Conservation (phyloP, 2,329 filamentous ascomycete species). For the Cytospora piceicola region DNA sequence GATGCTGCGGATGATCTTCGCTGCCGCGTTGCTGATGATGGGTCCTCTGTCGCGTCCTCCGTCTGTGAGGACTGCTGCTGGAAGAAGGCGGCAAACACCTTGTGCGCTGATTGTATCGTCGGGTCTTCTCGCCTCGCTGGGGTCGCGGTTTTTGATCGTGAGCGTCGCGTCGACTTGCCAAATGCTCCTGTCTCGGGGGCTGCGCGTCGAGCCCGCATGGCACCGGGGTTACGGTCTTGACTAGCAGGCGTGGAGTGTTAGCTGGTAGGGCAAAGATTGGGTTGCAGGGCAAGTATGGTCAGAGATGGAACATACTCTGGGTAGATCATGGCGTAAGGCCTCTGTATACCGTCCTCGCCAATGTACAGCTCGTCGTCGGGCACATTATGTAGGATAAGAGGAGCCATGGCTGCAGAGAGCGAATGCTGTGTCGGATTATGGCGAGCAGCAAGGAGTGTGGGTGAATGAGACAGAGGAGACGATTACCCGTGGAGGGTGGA, state of each 20-base stretch:
- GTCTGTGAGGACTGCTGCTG: slow-evolving; percentile 52
- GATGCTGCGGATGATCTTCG: slow-evolving; percentile 30
- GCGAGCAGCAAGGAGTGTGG: not conserved
- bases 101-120: slow-evolving; percentile 64
- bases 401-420: slow-evolving; percentile 53
- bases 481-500: not conserved
- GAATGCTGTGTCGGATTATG: not conserved
- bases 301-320: slow-evolving; percentile 53
- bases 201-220: slow-evolving; percentile 54
- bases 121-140: slow-evolving; percentile 64
- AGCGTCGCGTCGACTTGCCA: slow-evolving; percentile 67
- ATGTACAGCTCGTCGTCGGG: slow-evolving; percentile 70
- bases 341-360: slow-evolving; percentile 66
- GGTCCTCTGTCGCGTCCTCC: slow-evolving; percentile 37
- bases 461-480: not conserved
- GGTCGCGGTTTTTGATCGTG: slow-evolving; percentile 64
- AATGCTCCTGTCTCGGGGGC: slow-evolving; percentile 67
- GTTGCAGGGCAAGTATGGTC: not conserved
- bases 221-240: slow-evolving; percentile 55
- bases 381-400: slow-evolving; percentile 70
- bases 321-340: slow-evolving; percentile 69
- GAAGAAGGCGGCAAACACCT: slow-evolving; percentile 61
- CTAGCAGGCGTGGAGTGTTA: slow-evolving; percentile 47
- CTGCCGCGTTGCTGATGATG: slow-evolving; percentile 20
- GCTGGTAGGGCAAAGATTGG: slow-evolving; percentile 9